These are phyloP conservation scores for Heritiera littoralis DNA, from an alignment of 345 rosid genomes.

Conservation along the genomic window DNA sequence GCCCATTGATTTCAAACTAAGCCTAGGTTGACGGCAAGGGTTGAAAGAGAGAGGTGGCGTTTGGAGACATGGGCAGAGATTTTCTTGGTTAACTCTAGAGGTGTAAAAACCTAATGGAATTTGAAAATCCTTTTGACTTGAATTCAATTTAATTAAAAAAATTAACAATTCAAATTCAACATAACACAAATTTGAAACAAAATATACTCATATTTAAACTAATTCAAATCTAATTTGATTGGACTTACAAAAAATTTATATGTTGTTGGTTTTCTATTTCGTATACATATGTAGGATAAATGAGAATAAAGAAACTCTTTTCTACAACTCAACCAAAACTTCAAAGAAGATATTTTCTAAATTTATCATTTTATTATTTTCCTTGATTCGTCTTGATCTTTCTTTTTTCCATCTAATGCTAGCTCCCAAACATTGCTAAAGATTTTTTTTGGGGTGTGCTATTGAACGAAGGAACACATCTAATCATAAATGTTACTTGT, in stretches of 20 bases:
- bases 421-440: background rate
- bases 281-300: background rate
- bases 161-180: too few species aligned
- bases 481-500: background rate
- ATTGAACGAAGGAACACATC: background rate
- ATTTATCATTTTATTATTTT: background rate
- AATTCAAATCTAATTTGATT: too few species aligned
- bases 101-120: too few species aligned
- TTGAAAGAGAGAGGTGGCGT: background rate
- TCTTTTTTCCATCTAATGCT: background rate
- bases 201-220: too few species aligned
- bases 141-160: too few species aligned
- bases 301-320: background rate
- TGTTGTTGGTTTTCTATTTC: too few species aligned
- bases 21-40: background rate
- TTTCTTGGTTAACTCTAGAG: background rate
- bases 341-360: background rate
- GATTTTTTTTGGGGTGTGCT: background rate
- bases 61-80: background rate
- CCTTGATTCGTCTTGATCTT: background rate
- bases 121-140: too few species aligned
- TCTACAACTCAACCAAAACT: background rate
- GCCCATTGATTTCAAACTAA: too few species aligned
- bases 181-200: too few species aligned
- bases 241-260: too few species aligned